Conservation (phyloP, 495 filamentous ascomycete genomes). For the Penicillium simplicissimum region DNA sequence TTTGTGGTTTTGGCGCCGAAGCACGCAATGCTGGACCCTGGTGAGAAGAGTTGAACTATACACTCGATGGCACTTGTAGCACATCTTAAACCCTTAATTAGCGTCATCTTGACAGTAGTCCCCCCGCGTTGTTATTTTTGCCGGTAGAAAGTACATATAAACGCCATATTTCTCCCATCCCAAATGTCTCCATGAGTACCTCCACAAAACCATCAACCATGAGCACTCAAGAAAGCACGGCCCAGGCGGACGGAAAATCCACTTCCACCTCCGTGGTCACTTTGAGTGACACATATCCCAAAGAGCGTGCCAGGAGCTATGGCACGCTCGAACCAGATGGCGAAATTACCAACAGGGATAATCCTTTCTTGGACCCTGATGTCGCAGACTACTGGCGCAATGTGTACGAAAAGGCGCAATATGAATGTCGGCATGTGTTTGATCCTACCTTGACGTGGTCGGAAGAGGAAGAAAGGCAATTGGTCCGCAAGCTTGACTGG, state of each 20-base stretch:
- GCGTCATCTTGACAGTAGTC: background rate
- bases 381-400: slow-evolving; percentile 47
- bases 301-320: background rate
- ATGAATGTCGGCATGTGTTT: slow-evolving; percentile 58
- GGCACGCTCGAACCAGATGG: background rate
- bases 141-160: background rate
- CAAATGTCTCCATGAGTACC: background rate
- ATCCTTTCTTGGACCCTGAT: slow-evolving; percentile 44
- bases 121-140: background rate
- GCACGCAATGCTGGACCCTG: background rate
- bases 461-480: slow-evolving; percentile 58
- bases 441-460: slow-evolving; percentile 65
- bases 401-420: slow-evolving; percentile 51
- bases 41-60: background rate
- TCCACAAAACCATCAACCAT: background rate
- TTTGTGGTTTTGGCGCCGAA: background rate
- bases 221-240: background rate
- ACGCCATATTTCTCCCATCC: background rate
- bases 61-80: background rate
- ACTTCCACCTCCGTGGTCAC: background rate
- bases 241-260: background rate
- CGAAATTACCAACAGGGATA: background rate
- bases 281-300: background rate
- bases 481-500: slow-evolving; percentile 43
- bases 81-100: slow-evolving; percentile 1